These are phyloP conservation scores for Hyphodiscus sp. DNA, from an alignment of 2,329 filamentous ascomycete genomes.

Conservation along the genomic window DNA sequence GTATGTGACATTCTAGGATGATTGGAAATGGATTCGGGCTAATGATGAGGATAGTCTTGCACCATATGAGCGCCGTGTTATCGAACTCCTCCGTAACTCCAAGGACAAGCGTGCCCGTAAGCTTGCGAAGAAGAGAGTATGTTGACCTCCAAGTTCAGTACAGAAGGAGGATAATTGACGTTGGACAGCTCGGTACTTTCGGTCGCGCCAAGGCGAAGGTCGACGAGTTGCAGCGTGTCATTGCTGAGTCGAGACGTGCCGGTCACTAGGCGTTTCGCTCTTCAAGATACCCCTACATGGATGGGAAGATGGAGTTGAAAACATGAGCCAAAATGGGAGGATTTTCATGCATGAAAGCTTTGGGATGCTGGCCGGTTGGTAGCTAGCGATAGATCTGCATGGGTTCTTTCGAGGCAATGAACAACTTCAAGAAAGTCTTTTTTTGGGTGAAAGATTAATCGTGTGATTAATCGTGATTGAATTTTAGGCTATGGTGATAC, in stretches of 20 bases:
- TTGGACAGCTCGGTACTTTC: constrained; percentile 83
- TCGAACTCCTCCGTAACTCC: constrained; percentile 97
- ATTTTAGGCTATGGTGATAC: neutral
- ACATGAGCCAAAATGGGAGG: constrained; percentile 15
- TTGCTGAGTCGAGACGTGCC: constrained; percentile 85
- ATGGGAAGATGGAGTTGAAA: constrained; percentile 14
- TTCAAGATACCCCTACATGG: constrained; percentile 12
- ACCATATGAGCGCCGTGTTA: constrained; percentile 96
- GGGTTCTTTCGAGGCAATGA: constrained; percentile 15
- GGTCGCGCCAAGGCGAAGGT: constrained; percentile 99
- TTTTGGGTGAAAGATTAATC: neutral
- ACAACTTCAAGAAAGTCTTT: constrained; percentile 8
- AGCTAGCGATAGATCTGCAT: constrained; percentile 11
- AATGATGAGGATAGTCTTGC: constrained; percentile 53
- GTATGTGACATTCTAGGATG: constrained; percentile 45
- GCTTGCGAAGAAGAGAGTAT: constrained; percentile 97
- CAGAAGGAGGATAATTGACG: constrained; percentile 5
- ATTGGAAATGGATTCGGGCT: constrained; percentile 1
- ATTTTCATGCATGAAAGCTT: constrained; percentile 8
- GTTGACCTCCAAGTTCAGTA: constrained; percentile 31
- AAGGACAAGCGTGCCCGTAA: constrained; percentile 99
- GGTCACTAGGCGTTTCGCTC: constrained; percentile 51
- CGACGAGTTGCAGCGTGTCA: constrained; percentile 96
- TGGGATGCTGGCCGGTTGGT: constrained; percentile 12
- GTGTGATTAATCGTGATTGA: neutral